Evolutionary conservation across 768 basidiomycete species (phyloP), one percentile per base, ranked within the genome.

Genomic region (Suillus fuscotomentosus): DNA sequence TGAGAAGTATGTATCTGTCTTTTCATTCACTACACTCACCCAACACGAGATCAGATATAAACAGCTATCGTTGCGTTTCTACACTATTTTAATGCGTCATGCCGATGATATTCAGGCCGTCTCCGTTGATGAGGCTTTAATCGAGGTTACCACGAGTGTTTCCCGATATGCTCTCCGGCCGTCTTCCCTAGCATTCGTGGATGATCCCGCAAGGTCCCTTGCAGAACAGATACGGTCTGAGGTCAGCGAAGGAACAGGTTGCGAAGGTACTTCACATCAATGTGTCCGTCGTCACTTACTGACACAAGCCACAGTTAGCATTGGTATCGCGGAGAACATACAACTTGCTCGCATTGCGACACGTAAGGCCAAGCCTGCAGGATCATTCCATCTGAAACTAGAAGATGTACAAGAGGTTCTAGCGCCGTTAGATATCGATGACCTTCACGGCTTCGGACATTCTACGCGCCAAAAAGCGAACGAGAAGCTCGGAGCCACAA

Each of bases 71-170:
- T 76, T 95, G 60, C 83, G 89, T 43, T 98, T 99, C 74, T 99
- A 99, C 76, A 94, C 92, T 5, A 91, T 97, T 61, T 82, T 99
- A 39, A 92, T 98, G 88, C 80, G 84, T 0, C 88, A 91, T 71
- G 93, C 94, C 27, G 94, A 97, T 70, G 94, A 95, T 68, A 80
- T 99, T 3, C 90, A 98, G 77, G 95, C 96, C 2, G 96, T 98
- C 17, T 97, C 95, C 2, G 92, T 99, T 6, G 97, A 99, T 66
- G 97, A 99, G 73, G 97, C 95, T 0, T 83, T 98, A 27, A 88
- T 99, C 65, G 96, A 98, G 63, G 93, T 96, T 17, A 89, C 92
- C 0, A 82, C 78, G 5, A 80, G 82, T 0, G 83, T 92, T 47
- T 80, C 78, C 14, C 82, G 79, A 65, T 73, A 77, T 45, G 50